A percentile compares a stretch with the other conserved stretches of the same genome.
Evolutionary conservation across 441 rosid genomes (phyloP).

Genomic region (Viola pubescens): DNA sequence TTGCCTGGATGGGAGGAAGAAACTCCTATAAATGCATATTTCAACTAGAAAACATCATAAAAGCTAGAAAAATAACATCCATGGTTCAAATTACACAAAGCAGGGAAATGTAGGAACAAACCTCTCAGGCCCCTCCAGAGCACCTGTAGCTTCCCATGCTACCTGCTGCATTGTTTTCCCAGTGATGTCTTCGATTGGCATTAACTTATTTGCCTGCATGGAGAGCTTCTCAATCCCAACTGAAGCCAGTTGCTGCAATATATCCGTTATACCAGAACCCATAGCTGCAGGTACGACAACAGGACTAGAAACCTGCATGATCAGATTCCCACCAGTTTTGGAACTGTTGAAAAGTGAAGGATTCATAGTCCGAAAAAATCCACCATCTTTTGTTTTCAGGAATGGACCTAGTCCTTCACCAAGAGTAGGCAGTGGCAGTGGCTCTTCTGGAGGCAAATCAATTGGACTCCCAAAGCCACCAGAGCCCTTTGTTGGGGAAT

Average conservation of each 20-base stretch:
- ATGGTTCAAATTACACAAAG: constrained; percentile 1
- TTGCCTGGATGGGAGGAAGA: constrained; percentile 38
- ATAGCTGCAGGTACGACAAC: constrained; percentile 95
- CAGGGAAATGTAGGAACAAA: constrained; percentile 21
- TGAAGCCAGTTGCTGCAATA: constrained; percentile 65
- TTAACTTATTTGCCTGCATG: constrained; percentile 83
- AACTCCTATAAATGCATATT: constrained; percentile 9
- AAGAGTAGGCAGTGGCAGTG: constrained; percentile 56
- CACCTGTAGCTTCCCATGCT: constrained; percentile 63
- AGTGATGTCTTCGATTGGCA: constrained; percentile 89
- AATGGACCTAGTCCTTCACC: constrained; percentile 81
- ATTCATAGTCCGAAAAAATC: constrained; percentile 80
- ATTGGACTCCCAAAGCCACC: constrained; percentile 52
- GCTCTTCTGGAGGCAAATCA: constrained; percentile 48
- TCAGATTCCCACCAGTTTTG: constrained; percentile 61
- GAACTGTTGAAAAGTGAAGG: constrained; percentile 54
- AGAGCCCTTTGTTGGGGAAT: constrained; percentile 52
- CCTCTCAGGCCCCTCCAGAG: constrained; percentile 54
- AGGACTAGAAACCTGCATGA: constrained; percentile 94
- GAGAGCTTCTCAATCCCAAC: constrained; percentile 93
- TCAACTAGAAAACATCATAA: not conserved
- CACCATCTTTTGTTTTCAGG: constrained; percentile 76
- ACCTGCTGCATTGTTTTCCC: constrained; percentile 89
- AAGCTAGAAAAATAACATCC: constrained; percentile 8
- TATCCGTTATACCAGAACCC: constrained; percentile 75